phyloP scores from a whole-genome alignment of 345 rosid species.

The Ceriops decandra region DNA sequence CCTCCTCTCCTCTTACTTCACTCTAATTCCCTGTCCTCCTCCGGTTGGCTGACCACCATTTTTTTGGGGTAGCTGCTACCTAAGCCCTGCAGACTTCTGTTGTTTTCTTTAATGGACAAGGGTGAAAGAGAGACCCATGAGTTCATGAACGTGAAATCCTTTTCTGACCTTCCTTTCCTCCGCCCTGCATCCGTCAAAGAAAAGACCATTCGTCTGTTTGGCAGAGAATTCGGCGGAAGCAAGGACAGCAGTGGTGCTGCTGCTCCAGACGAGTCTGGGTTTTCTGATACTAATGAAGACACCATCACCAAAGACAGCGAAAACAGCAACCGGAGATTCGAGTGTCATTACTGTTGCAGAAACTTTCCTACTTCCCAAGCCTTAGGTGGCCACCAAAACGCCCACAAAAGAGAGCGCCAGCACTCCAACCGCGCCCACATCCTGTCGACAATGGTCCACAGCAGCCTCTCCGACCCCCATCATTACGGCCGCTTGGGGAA shows the following conservation, averaged over 20 bases:
- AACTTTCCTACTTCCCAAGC: constrained; percentile 99
- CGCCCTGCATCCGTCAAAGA: constrained; percentile 64
- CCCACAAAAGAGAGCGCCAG: constrained; percentile 96
- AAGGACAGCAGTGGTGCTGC: constrained; percentile 8
- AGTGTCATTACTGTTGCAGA: constrained; percentile 91
- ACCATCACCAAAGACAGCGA: constrained; percentile 20
- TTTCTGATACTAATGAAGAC: constrained; percentile 36
- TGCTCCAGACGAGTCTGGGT: constrained; percentile 23
- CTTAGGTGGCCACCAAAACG: constrained; percentile 98
- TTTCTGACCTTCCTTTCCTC: constrained; percentile 47
- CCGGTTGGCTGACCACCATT: not conserved
- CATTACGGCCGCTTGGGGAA: constrained; percentile 51
- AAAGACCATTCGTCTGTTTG: constrained; percentile 77
- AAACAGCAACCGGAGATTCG: constrained; percentile 59
- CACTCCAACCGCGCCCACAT: constrained; percentile 81
- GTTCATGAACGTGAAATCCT: constrained; percentile 47
- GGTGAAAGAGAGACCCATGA: constrained; percentile 37
- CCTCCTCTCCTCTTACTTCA: not conserved
- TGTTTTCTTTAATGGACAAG: constrained; percentile 27
- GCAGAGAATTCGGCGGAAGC: constrained; percentile 55
- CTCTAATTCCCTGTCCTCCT: not conserved
- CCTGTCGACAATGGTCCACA: constrained; percentile 62
- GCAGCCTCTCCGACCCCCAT: constrained; percentile 45
- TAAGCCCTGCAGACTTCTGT: too few species aligned
- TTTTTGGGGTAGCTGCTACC: not conserved